phyloP scores from a whole-genome alignment of 352 stramenopile genomes.

The Paralagenidium karlingii region DNA sequence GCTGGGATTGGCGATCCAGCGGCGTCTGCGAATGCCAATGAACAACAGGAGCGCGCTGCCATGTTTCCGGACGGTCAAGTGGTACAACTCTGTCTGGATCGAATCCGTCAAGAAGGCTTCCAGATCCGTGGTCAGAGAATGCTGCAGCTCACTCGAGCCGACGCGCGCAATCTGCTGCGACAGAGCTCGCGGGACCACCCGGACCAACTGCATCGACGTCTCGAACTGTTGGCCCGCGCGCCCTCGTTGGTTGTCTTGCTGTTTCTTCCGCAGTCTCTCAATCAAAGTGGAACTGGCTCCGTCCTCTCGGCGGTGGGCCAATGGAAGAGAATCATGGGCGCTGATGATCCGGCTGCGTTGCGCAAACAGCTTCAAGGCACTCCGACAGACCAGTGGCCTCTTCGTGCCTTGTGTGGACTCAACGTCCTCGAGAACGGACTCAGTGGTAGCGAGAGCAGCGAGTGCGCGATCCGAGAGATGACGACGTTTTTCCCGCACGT shows the following conservation, averaged over 20 bases:
- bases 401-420: conserved; percentile 63
- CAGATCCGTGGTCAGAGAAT: conserved; percentile 15
- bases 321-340: conserved; percentile 45
- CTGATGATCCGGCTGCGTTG: conserved; percentile 26
- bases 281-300: too few relatives aligned
- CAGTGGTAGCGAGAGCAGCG: conserved; percentile 35
- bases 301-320: conserved; percentile 14
- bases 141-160: conserved; percentile 20
- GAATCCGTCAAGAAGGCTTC: conserved; percentile 51
- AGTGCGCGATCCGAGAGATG: conserved; percentile 47
- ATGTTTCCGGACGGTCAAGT: conserved; percentile 27
- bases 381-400: conserved; percentile 29
- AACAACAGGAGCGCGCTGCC: too few relatives aligned
- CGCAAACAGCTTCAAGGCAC: too few relatives aligned
- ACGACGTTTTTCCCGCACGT: too few relatives aligned
- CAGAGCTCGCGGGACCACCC: too few relatives aligned
- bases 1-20: neutral
- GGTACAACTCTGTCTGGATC: conserved; percentile 14
- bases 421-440: conserved; percentile 49
- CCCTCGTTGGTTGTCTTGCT: too few relatives aligned
- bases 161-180: conserved; percentile 26
- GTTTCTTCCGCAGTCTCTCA: too few relatives aligned
- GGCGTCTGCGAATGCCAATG: conserved; percentile 10
- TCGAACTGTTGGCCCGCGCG: too few relatives aligned
- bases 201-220: too few relatives aligned